Conservation (phyloP, 2,329 filamentous ascomycete species). For the Davidsoniella virescens region DNA sequence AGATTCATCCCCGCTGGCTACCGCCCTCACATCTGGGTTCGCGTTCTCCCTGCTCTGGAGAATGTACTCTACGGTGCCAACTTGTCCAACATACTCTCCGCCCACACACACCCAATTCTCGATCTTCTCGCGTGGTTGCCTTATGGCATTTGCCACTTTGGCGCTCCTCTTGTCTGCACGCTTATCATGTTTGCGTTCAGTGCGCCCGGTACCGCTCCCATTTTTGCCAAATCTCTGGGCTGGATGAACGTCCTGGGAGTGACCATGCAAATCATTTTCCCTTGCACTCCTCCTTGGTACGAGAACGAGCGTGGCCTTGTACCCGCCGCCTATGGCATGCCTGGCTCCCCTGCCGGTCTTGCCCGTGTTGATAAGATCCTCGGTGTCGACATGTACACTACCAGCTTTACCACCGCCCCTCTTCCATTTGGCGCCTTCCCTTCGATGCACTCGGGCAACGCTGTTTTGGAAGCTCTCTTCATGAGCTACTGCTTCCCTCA, state of each 20-base stretch:
- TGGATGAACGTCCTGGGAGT: conserved; percentile 87
- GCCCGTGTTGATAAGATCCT: conserved; percentile 81
- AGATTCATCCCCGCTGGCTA: conserved; percentile 84
- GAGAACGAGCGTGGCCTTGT: conserved; percentile 84
- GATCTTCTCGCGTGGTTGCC: conserved; percentile 87
- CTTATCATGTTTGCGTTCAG: conserved; percentile 73
- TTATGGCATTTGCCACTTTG: conserved; percentile 84
- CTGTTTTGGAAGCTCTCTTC: conserved; percentile 79
- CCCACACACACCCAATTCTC: conserved; percentile 67
- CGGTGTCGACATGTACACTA: conserved; percentile 83
- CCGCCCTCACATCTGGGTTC: conserved; percentile 87
- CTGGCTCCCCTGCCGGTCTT: conserved; percentile 75
- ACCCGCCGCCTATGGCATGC: conserved; percentile 83
- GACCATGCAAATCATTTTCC: conserved; percentile 74
- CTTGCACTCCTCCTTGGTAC: conserved; percentile 93
- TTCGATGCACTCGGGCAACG: conserved; percentile 77
- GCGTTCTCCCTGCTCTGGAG: conserved; percentile 82
- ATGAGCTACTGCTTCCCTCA: conserved; percentile 85
- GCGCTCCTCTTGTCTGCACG: conserved; percentile 64
- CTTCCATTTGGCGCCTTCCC: conserved; percentile 93
- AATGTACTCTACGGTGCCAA: conserved; percentile 95
- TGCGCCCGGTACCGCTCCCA: conserved; percentile 67
- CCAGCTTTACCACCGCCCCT: conserved; percentile 76
- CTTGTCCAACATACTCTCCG: conserved; percentile 85
- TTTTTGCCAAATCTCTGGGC: conserved; percentile 75